Evolutionary conservation across 805 yeast genomes (phyloP).

Genomic region (Myxozyma melibiosi): DNA sequence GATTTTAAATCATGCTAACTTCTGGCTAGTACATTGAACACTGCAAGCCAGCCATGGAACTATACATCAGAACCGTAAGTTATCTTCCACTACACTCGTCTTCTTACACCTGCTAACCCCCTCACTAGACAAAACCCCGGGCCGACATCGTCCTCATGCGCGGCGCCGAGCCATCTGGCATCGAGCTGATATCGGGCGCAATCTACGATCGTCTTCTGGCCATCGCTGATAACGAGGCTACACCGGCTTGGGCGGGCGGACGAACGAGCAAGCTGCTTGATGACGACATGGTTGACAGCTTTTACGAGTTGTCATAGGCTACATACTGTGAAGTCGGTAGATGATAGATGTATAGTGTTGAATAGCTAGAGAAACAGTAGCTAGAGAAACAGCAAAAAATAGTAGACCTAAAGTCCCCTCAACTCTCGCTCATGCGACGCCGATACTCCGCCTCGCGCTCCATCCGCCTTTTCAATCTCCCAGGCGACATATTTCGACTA

Average conservation of each 20-base stretch:
- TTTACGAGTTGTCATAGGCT: conserved; percentile 24
- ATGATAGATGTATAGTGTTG: not conserved
- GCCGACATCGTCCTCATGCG: conserved; percentile 78
- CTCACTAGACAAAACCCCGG: conserved; percentile 55
- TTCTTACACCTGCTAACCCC: not conserved
- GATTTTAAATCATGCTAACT: not conserved
- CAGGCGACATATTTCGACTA: conserved; percentile 14
- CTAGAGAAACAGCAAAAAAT: not conserved
- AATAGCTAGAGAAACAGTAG: not conserved
- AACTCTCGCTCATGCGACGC: not conserved
- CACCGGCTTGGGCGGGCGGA: conserved; percentile 12
- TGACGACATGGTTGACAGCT: conserved; percentile 19
- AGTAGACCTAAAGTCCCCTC: not conserved
- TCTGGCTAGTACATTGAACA: conserved; percentile 52
- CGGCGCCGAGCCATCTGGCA: conserved; percentile 65
- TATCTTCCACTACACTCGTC: too few species aligned
- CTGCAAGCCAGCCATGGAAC: conserved; percentile 68
- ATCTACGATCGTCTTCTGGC: conserved; percentile 43
- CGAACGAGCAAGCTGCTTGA: conserved; percentile 9
- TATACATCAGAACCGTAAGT: conserved; percentile 49
- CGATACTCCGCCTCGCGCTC: conserved; percentile 14
- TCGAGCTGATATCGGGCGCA: conserved; percentile 67
- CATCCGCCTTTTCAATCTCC: conserved; percentile 5
- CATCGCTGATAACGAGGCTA: not conserved
- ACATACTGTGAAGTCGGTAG: too few species aligned